Evolutionary conservation across 768 basidiomycete species (phyloP).

Genomic region (Calvatia gigantea): DNA sequence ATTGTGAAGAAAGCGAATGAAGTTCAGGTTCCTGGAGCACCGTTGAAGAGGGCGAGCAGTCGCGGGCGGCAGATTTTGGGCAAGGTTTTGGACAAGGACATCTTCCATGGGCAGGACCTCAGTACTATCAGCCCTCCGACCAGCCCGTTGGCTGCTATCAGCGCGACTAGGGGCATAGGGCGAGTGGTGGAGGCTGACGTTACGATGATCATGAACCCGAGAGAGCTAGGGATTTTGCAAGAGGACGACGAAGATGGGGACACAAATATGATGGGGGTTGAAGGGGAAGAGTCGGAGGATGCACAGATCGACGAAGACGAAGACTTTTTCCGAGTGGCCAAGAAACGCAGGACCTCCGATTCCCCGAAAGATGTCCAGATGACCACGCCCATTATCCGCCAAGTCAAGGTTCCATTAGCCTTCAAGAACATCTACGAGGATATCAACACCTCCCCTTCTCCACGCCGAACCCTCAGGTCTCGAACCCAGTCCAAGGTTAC

Average conservation of each 20-base stretch:
- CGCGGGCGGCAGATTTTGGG: conserved; percentile 12
- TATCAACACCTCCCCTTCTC: conserved; percentile 11
- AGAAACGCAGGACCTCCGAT: conserved; percentile 18
- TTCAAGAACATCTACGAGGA: conserved; percentile 1
- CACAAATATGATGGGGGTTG: conserved; percentile 9
- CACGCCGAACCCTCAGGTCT: conserved; percentile 16
- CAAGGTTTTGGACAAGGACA: conserved; percentile 1
- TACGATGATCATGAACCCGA: conserved; percentile 22
- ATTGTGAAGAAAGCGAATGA: conserved; percentile 28
- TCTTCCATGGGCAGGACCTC: conserved; percentile 11
- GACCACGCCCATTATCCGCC: conserved; percentile 19
- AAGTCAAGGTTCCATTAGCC: conserved; percentile 11
- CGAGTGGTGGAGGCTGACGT: conserved; percentile 12
- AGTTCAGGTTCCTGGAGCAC: conserved; percentile 31
- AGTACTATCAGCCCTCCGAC: conserved; percentile 27
- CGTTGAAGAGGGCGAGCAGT: conserved; percentile 29
- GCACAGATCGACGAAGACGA: conserved; percentile 19
- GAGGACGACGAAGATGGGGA: conserved; percentile 27
- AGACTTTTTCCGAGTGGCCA: conserved; percentile 17
- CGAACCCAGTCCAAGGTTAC: conserved; percentile 1
- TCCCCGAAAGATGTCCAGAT: conserved; percentile 12
- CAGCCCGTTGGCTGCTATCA: conserved; percentile 30
- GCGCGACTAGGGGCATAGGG: conserved; percentile 19
- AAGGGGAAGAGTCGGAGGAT: conserved; percentile 18
- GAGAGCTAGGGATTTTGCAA: conserved; percentile 19